phyloP scores from a whole-genome alignment of 2,329 filamentous ascomycete genomes.

The Claviceps sp. region DNA sequence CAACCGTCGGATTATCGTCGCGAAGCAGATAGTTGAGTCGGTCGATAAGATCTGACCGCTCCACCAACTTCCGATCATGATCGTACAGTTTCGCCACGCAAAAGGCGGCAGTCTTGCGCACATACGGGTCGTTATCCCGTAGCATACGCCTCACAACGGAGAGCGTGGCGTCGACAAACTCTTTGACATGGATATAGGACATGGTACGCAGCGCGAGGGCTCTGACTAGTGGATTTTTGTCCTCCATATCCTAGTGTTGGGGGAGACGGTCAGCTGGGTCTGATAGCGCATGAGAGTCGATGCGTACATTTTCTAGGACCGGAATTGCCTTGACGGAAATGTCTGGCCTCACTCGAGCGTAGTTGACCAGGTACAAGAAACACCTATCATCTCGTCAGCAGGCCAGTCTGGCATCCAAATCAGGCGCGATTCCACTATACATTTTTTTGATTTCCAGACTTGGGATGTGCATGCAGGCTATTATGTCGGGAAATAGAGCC shows the following conservation, averaged over 20 bases:
- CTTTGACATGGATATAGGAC: constrained; percentile 91
- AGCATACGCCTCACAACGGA: constrained; percentile 72
- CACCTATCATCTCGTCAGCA: constrained; percentile 47
- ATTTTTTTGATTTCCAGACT: constrained; percentile 99
- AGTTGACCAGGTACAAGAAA: constrained; percentile 95
- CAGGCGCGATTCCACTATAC: constrained; percentile 33
- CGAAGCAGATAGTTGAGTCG: constrained; percentile 76
- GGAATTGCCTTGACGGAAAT: constrained; percentile 87
- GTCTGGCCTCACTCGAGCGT: constrained; percentile 86
- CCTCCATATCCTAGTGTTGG: constrained; percentile 66
- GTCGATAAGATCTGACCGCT: constrained; percentile 84
- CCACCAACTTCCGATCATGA: constrained; percentile 81
- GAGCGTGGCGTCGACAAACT: constrained; percentile 87
- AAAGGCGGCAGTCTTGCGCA: constrained; percentile 92
- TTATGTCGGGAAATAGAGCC: constrained; percentile 86
- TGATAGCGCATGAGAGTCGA: neutral
- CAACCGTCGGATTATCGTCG: constrained; percentile 95
- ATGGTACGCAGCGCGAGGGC: constrained; percentile 88
- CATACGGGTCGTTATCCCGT: constrained; percentile 81
- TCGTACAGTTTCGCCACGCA: constrained; percentile 97
- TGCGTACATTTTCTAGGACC: constrained; percentile 60
- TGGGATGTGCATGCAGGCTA: constrained; percentile 87
- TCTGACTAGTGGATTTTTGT: constrained; percentile 80
- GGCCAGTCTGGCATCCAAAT: neutral
- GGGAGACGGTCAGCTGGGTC: neutral